Base-by-base conservation (phyloP, 2,329 filamentous ascomycete genomes). In the Penicillium sp. region DNA sequence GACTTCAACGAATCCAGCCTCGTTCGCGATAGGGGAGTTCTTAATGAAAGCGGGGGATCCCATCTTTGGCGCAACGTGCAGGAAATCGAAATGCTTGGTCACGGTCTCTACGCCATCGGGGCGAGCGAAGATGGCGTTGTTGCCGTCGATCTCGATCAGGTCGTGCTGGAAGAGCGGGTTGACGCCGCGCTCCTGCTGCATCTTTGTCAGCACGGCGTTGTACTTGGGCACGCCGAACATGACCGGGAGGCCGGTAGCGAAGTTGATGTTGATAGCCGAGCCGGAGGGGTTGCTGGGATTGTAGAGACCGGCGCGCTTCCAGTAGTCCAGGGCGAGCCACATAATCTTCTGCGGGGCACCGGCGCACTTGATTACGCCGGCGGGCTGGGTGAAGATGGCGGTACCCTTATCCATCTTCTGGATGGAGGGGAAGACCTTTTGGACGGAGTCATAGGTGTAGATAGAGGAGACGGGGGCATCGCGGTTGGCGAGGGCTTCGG, bases 201-300 rank as follows among this genome's bases (percentile, higher is more conserved):
- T 71, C 61, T 79, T 71, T 57, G 86, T 82, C 1, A 86, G 78
- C 51, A 74, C 76, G 27, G 78, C 78, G 66, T 76, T 82, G 68
- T 86, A 86, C 72, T 86, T 86, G 57, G 83, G 80, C 37, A 86
- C 83, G 45, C 81, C 84, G 54, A 86, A 86, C 84, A 86, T 86
- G 52, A 70, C 72, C 0, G 82, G 81, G 3, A 84, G 73, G 0
- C 78, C 83, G 0, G 84, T 85, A 5, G 83, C 83, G 58, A 84
- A 86, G 61, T 69, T 78, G 57, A 86, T 81, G 22, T 80, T 74
- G 64, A 86, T 79, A 2, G 76, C 65, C 0, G 81, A 83, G 6
- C 49, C 47, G 1, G 74, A 64, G 0, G 74, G 65, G 51, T 76
- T 73, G 53, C 60, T 58, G 1, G 78, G 65, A 53, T 79, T 68